phyloP scores from a whole-genome alignment of 192 early-diverging fungal genomes.

The Coemansia sp. region DNA sequence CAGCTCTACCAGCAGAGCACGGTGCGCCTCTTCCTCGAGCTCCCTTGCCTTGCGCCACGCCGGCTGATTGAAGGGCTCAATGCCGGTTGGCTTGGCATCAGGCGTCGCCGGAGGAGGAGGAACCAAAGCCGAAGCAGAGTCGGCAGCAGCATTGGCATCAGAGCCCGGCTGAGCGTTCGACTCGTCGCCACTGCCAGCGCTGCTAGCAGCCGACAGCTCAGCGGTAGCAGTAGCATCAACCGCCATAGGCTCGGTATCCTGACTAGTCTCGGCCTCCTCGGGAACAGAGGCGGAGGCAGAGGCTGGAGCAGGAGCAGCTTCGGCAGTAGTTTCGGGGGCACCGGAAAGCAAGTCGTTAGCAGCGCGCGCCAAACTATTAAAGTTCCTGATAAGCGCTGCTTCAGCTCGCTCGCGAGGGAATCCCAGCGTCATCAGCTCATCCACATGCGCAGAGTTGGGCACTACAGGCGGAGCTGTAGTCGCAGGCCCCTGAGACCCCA shows the following conservation, averaged over 20 bases:
- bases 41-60: conserved; percentile 44
- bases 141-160: conserved; percentile 57
- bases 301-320: background rate
- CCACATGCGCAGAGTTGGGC: conserved; percentile 63
- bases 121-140: too few species aligned
- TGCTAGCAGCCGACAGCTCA: conserved; percentile 14
- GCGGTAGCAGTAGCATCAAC: conserved; percentile 18
- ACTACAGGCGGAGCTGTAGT: conserved; percentile 10
- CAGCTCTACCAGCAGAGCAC: conserved; percentile 24
- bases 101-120: conserved; percentile 43
- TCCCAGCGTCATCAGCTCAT: conserved; percentile 84
- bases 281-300: background rate
- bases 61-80: conserved; percentile 28
- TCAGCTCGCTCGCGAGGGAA: conserved; percentile 78
- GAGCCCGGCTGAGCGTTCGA: background rate
- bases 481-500: background rate
- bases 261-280: background rate
- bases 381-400: conserved; percentile 70
- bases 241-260: conserved; percentile 33
- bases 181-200: conserved; percentile 17
- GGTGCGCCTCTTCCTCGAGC: conserved; percentile 23
- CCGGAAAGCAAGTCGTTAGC: conserved; percentile 76
- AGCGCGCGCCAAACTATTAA: conserved; percentile 76
- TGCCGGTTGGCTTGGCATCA: background rate
- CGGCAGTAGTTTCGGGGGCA: background rate